Conservation (phyloP, 768 basidiomycete genomes). For the Pleurotus platypus region DNA sequence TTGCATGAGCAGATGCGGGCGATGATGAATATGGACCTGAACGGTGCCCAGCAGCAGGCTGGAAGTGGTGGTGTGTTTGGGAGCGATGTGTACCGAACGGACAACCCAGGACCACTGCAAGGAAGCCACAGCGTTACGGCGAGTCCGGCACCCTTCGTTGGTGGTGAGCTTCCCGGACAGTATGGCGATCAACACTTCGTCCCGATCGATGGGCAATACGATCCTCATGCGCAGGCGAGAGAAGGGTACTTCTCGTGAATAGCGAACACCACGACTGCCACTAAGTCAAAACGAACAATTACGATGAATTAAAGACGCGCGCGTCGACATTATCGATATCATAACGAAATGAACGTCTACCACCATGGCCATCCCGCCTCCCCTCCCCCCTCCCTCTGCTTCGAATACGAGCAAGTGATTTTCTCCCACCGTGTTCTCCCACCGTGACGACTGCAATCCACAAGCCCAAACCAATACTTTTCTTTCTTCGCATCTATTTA, state of each 20-base stretch:
- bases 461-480: too few relatives aligned
- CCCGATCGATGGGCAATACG: slow-evolving; percentile 9
- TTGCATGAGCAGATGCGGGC: slow-evolving; percentile 43
- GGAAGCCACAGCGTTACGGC: slow-evolving; percentile 9
- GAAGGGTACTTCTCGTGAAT: not conserved
- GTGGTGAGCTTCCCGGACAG: slow-evolving; percentile 15
- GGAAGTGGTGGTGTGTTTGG: slow-evolving; percentile 9
- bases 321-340: too few relatives aligned
- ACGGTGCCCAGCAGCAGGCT: slow-evolving; percentile 16
- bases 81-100: slow-evolving; percentile 34
- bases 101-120: slow-evolving; percentile 34
- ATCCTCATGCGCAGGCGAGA: not conserved
- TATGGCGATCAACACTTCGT: slow-evolving; percentile 13
- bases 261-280: not conserved
- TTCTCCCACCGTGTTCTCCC: too few relatives aligned
- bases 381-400: too few relatives aligned
- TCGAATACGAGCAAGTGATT: too few relatives aligned
- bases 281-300: not conserved
- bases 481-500: too few relatives aligned
- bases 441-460: too few relatives aligned
- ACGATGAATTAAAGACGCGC: too few relatives aligned
- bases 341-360: too few relatives aligned
- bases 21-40: slow-evolving; percentile 35
- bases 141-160: slow-evolving; percentile 14
- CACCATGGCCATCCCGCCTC: too few relatives aligned